phyloP scores from a whole-genome alignment of 495 filamentous ascomycete species.

The Peziza echinospora region DNA sequence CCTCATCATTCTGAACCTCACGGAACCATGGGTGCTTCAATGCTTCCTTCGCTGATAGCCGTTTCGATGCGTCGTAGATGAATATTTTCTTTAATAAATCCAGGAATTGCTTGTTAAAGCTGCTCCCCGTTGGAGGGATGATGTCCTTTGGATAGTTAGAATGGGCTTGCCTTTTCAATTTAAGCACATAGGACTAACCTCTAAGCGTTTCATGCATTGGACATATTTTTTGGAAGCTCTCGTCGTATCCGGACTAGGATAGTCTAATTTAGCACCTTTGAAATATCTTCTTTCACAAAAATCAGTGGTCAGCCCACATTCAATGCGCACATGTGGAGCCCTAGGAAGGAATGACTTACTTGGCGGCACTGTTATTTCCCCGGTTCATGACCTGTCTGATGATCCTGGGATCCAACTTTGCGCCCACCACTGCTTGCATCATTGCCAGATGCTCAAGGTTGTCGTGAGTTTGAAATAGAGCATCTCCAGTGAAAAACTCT shows the following conservation, averaged over 20 bases:
- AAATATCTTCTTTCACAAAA: constrained; percentile 43
- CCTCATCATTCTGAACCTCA: constrained; percentile 67
- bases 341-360: constrained; percentile 41
- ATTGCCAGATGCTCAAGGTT: constrained; percentile 97
- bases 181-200: constrained; percentile 33
- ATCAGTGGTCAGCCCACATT: constrained; percentile 20
- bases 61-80: constrained; percentile 73
- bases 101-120: constrained; percentile 65
- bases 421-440: constrained; percentile 82
- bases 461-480: constrained; percentile 93
- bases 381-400: constrained; percentile 50
- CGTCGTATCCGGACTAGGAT: constrained; percentile 69
- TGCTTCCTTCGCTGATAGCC: constrained; percentile 81
- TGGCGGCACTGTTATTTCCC: constrained; percentile 53
- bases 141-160: constrained; percentile 42
- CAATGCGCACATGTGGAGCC: too few relatives aligned
- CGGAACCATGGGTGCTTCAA: constrained; percentile 89
- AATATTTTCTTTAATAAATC: constrained; percentile 81
- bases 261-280: constrained; percentile 61
- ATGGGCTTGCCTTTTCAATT: neutral
- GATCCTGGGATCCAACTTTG: constrained; percentile 49
- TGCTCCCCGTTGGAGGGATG: constrained; percentile 47
- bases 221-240: constrained; percentile 82
- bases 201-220: constrained; percentile 74
- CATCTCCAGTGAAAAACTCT: constrained; percentile 97